A percentile compares a stretch with the other conserved stretches of the same genome.
These are phyloP conservation scores for Phallus indusiatus DNA, from an alignment of 768 basidiomycete species.

Conservation along the genomic window DNA sequence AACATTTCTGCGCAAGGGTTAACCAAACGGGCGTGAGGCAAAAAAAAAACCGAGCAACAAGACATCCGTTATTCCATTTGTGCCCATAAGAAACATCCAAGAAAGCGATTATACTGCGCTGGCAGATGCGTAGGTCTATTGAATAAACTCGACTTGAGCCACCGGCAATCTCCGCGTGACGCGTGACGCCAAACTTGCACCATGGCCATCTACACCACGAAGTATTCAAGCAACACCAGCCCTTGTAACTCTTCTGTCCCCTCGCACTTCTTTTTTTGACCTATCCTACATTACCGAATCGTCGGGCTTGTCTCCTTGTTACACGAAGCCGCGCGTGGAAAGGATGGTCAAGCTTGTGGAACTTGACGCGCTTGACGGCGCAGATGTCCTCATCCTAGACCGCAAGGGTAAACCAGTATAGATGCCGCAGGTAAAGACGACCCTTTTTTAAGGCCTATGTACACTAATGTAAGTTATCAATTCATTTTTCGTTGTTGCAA, in stretches of 20 bases:
- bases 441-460: constrained; percentile 71
- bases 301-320: constrained; percentile 70
- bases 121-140: no score
- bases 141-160: no score
- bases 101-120: no score
- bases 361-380: constrained; percentile 75
- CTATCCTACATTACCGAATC: constrained; percentile 71
- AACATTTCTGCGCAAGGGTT: no score
- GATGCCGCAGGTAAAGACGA: constrained; percentile 71
- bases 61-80: no score
- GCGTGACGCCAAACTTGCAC: no score
- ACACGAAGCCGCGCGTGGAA: constrained; percentile 78
- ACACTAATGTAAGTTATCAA: constrained; percentile 59
- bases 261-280: constrained; percentile 62
- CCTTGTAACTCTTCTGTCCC: constrained; percentile 52
- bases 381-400: constrained; percentile 82
- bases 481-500: neutral
- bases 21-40: no score
- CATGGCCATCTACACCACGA: no score
- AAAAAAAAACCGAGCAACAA: no score
- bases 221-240: constrained; percentile 38
- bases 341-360: constrained; percentile 77
- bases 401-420: constrained; percentile 58
- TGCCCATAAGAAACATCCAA: no score
- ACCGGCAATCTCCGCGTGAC: no score